Base-by-base conservation (phyloP, 768 basidiomycete genomes). In the Omphalotus guepiniiformis region DNA sequence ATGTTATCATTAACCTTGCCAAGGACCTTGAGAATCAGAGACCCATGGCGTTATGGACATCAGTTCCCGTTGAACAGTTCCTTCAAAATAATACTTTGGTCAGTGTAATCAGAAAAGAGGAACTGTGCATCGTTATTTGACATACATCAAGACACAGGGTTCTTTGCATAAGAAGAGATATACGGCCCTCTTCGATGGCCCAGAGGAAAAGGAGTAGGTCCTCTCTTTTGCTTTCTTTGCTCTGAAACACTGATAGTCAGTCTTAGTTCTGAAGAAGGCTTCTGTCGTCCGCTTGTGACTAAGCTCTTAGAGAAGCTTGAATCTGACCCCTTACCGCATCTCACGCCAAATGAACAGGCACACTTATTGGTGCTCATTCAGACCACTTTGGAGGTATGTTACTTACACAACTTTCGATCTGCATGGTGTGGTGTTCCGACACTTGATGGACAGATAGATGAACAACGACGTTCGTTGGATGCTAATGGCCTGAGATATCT, bases 401-500 rank as follows among this genome's bases (percentile, higher is more conserved):
- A n/a, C 12, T 42, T 18, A n/a, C n/a, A n/a, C n/a, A n/a, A n/a
- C n/a, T n/a, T n/a, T n/a, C n/a, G n/a, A n/a, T n/a, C n/a, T n/a
- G n/a, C n/a, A n/a, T n/a, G n/a, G n/a, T n/a, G n/a, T 19, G 44
- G 32, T 48, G 4, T 37, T 6, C 21, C 39, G 39, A 25, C 15
- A 16, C 26, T 39, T 35, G 35, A n/a, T n/a, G 52, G 7, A 48
- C 48, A 96, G 92, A 83, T 91, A 28, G 88, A 97, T 39, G 88
- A 92, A 55, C 92, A 94, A 61, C 79, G 83, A 2, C 81, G 93
- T n/a, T 83, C 94, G 0, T 70, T 97, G 21, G 95, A 99, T 65
- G 70, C 88, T 2, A 94, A 93, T 61, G 96, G 95, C 1, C 72
- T 96, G 38, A 85, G 95, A 37, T 99, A 94, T 67, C 76, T 97